Evolutionary conservation across 1,284 basidiomycete species (phyloP), one percentile per base, ranked within the genome.

Genomic region (Pholiota adiposa): DNA sequence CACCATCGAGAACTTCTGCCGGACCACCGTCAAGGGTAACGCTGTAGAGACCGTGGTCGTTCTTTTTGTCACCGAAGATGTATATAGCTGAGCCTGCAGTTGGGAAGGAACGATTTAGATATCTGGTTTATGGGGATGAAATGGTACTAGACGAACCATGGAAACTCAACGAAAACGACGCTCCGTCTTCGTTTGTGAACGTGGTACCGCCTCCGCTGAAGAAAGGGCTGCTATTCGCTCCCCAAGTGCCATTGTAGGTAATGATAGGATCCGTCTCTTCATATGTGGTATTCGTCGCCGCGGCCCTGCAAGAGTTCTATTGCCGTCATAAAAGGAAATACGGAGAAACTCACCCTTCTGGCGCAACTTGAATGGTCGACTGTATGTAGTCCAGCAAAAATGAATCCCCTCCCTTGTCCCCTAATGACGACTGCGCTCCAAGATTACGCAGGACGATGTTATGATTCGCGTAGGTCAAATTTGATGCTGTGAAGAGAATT

Each of bases 51-150:
- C 79, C 72, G 58, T 80, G 78, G 60, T 79, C 76, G 56, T 80
- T 79, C 65, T 77, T 78, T 65, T 78, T 79, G 69, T 80, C 79
- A 1, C 79, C 78, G 27, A 79, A 72, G 16, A 79, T 69, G 56
- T 78, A 79, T 23, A 80, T 67, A 1, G 77, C 74, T n/a, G 76
- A 77, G 27, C 75, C 77, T 79, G 59, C 6, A 56, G 8, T 43
- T 27, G 21, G 52, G 19, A 25, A 55, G 31, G 43, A 41, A 48
- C 19, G 31, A 21, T 14, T 11, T 18, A 27, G 34, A 14, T 12
- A 31, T 33, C n/a, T 38, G 9, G 5, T 12, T 4, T 43, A 44
- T 43, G 41, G n/a, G 50, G 31, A 52, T 34, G 1, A 46, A 12
- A 23, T 23, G 11, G 40, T 11, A 5, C 19, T 34, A 14, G 19